phyloP scores from a whole-genome alignment of 179 eudicot genomes.

The Patellifolia procumbens region DNA sequence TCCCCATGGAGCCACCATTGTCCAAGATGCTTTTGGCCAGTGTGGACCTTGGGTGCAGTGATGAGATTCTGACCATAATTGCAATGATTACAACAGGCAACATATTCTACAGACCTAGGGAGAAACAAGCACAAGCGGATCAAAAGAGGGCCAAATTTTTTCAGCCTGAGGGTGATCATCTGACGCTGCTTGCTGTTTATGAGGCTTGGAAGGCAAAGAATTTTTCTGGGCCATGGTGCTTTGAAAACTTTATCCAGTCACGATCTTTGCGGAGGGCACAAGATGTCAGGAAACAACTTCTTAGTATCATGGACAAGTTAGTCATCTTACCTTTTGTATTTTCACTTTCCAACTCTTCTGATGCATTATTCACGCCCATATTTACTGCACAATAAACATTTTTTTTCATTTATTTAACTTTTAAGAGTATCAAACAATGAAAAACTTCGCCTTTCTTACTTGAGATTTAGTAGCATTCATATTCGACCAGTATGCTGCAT shows the following conservation, averaged over 20 bases:
- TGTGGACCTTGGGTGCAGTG: conserved; percentile 92
- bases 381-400: background rate
- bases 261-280: conserved; percentile 91
- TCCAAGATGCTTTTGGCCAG: conserved; percentile 96
- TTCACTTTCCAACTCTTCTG: background rate
- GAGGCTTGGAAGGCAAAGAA: conserved; percentile 97
- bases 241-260: conserved; percentile 90
- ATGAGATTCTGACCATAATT: conserved; percentile 93
- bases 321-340: conserved; percentile 20
- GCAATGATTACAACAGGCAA: conserved; percentile 97
- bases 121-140: conserved; percentile 96
- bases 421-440: background rate
- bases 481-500: background rate
- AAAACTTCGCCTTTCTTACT: background rate
- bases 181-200: conserved; percentile 90
- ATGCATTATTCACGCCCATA: background rate
- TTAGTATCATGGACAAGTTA: conserved; percentile 94
- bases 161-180: conserved; percentile 96
- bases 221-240: conserved; percentile 94
- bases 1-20: conserved; percentile 88
- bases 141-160: conserved; percentile 90
- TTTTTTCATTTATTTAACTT: background rate
- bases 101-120: conserved; percentile 87
- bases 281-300: conserved; percentile 92
- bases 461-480: background rate